Evolutionary conservation across 331 rosid genomes (phyloP).

Genomic region (Stylosanthes scabra): DNA sequence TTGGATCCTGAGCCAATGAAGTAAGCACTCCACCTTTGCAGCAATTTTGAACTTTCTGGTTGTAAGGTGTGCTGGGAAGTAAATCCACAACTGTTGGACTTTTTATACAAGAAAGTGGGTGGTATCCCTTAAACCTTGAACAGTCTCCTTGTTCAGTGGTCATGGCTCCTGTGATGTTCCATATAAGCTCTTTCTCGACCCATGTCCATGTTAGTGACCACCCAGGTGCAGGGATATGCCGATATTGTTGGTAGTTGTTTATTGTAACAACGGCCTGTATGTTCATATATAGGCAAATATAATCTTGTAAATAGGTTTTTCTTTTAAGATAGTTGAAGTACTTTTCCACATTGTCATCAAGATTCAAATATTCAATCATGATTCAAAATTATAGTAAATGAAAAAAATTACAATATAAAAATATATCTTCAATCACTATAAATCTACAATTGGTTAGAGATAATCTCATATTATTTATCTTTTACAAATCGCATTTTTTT

Average conservation of each 20-base stretch:
- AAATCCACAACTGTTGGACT: conserved; percentile 71
- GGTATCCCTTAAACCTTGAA: conserved; percentile 58
- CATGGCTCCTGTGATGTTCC: conserved; percentile 83
- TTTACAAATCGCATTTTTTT: no score
- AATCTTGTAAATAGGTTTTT: background rate
- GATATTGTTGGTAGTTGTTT: conserved; percentile 79
- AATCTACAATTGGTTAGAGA: no score
- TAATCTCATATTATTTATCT: no score
- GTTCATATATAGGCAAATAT: conserved; percentile 8
- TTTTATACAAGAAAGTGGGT: conserved; percentile 76
- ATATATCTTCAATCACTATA: no score
- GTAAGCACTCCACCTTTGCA: conserved; percentile 89
- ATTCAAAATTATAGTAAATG: no score
- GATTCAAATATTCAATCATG: no score
- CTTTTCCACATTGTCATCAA: background rate
- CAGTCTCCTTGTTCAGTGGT: conserved; percentile 91
- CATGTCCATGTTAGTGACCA: conserved; percentile 87
- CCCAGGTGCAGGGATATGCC: conserved; percentile 82
- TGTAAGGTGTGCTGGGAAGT: conserved; percentile 86
- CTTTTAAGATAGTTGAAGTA: background rate
- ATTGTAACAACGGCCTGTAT: conserved; percentile 74
- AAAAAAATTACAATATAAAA: no score
- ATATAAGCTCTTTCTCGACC: conserved; percentile 84
- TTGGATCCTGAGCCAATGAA: conserved; percentile 78
- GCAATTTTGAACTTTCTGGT: conserved; percentile 77